Conservation (phyloP, 2,329 filamentous ascomycete species). For the Ophiostoma sp. region DNA sequence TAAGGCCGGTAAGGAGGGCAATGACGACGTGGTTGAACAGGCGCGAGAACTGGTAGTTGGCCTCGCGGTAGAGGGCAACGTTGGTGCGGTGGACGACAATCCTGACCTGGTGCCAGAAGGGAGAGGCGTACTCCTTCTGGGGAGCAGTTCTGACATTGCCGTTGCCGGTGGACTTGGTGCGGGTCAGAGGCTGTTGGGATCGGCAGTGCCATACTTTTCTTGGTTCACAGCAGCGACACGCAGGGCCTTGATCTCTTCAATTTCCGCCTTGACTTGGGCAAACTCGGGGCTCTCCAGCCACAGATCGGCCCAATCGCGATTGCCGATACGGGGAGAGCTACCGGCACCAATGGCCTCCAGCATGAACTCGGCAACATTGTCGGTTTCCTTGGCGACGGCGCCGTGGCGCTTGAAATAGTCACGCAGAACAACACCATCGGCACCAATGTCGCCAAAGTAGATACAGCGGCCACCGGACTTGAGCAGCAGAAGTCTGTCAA, state of each 20-base stretch:
- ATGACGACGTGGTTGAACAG: conserved; percentile 80
- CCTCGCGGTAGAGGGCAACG: conserved; percentile 75
- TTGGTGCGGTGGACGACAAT: conserved; percentile 68
- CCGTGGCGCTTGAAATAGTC: conserved; percentile 56
- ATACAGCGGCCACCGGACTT: conserved; percentile 74
- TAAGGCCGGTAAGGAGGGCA: conserved; percentile 70
- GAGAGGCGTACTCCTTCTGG: conserved; percentile 77
- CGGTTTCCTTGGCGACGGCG: conserved; percentile 50
- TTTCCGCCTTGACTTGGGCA: conserved; percentile 59
- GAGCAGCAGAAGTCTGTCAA: conserved; percentile 74
- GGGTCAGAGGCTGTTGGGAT: conserved; percentile 13
- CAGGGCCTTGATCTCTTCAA: conserved; percentile 59
- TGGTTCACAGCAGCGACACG: conserved; percentile 39
- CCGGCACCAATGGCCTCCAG: conserved; percentile 77
- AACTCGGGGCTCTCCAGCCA: conserved; percentile 71
- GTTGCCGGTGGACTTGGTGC: conserved; percentile 30
- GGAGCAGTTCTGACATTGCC: conserved; percentile 33
- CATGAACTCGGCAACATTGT: conserved; percentile 72
- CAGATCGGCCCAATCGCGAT: conserved; percentile 73
- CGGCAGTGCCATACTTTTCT: conserved; percentile 25
- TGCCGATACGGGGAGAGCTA: conserved; percentile 63
- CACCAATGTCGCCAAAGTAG: conserved; percentile 80
- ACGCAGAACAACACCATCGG: conserved; percentile 65
- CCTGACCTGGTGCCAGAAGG: conserved; percentile 71
- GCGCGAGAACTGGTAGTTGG: conserved; percentile 83